phyloP scores from a whole-genome alignment of 2,329 filamentous ascomycete species.

The Exophiala phaeomuriformis region DNA sequence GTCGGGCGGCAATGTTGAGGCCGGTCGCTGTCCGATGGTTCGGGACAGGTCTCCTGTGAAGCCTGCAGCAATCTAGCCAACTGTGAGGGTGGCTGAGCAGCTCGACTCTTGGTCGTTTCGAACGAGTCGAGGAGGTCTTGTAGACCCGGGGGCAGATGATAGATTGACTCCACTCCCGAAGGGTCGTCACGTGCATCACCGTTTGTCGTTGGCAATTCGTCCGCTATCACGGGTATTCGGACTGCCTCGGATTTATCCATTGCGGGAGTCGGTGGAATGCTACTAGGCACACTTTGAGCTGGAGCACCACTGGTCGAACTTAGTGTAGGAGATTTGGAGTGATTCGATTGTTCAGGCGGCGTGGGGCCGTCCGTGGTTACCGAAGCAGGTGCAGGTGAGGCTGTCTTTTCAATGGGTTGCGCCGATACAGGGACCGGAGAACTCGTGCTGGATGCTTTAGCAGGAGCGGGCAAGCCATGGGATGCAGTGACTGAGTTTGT shows the following conservation, averaged over 20 bases:
- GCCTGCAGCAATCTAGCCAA: slow-evolving; percentile 67
- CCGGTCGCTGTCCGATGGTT: slow-evolving; percentile 70
- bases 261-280: slow-evolving; percentile 42
- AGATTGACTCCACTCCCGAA: slow-evolving; percentile 71
- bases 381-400: slow-evolving; percentile 33
- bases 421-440: slow-evolving; percentile 48
- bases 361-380: slow-evolving; percentile 35
- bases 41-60: slow-evolving; percentile 67
- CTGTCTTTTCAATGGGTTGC: slow-evolving; percentile 41
- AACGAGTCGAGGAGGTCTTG: slow-evolving; percentile 88
- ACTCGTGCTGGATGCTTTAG: slow-evolving; percentile 50
- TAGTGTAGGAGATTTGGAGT: slow-evolving; percentile 48
- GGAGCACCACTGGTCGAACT: slow-evolving; percentile 39
- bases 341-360: slow-evolving; percentile 29
- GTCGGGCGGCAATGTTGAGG: slow-evolving; percentile 79
- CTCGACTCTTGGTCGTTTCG: slow-evolving; percentile 69
- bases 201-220: slow-evolving; percentile 42
- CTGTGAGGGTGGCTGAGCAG: slow-evolving; percentile 54
- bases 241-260: slow-evolving; percentile 41
- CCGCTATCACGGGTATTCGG: slow-evolving; percentile 31
- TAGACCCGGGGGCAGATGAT: slow-evolving; percentile 80
- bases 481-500: slow-evolving; percentile 42
- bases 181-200: slow-evolving; percentile 45
- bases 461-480: slow-evolving; percentile 43
- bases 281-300: slow-evolving; percentile 35